Percentiles rank a stretch among this genome's conserved stretches.
Evolutionary conservation across 2,329 filamentous ascomycete genomes (phyloP).

Genomic region (Apiospora koreana): DNA sequence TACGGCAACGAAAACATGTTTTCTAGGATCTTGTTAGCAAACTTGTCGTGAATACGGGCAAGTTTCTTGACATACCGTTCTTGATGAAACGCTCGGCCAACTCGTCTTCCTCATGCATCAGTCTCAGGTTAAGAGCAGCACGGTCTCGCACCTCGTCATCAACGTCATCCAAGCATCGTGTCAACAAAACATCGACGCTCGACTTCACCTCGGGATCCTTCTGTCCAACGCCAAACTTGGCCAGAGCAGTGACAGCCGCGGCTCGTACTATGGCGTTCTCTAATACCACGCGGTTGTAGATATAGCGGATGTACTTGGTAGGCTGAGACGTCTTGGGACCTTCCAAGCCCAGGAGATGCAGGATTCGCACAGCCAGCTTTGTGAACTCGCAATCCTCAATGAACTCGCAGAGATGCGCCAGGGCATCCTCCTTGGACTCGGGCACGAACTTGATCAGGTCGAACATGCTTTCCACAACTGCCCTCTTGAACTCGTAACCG

Average conservation of each 20-base stretch:
- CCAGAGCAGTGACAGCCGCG: slow-evolving; percentile 90
- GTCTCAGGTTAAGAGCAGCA: slow-evolving; percentile 84
- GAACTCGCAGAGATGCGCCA: slow-evolving; percentile 96
- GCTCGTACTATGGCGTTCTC: slow-evolving; percentile 96
- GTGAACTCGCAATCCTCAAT: slow-evolving; percentile 99
- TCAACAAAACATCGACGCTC: slow-evolving; percentile 89
- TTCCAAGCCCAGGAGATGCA: slow-evolving; percentile 91
- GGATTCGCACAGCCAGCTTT: slow-evolving; percentile 91
- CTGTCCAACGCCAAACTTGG: slow-evolving; percentile 96
- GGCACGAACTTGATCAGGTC: slow-evolving; percentile 99
- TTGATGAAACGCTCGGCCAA: slow-evolving; percentile 87
- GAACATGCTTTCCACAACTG: slow-evolving; percentile 98
- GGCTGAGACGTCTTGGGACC: slow-evolving; percentile 94
- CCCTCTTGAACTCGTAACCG: slow-evolving; percentile 96
- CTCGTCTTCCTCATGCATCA: slow-evolving; percentile 92
- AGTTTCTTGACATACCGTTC: slow-evolving; percentile 63
- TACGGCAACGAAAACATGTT: slow-evolving; percentile 93
- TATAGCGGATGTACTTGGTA: slow-evolving; percentile 98
- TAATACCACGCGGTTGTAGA: slow-evolving; percentile 96
- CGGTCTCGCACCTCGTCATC: slow-evolving; percentile 98
- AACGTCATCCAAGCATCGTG: slow-evolving; percentile 90
- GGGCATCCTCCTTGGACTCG: slow-evolving; percentile 76
- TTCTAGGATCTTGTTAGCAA: slow-evolving; percentile 55
- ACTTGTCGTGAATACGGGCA: neutral
- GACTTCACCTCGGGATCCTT: slow-evolving; percentile 96